Evolutionary conservation across 2,329 filamentous ascomycete genomes (phyloP), one percentile per base, ranked within the genome.

Genomic region (Cordyceps cateniannulata): DNA sequence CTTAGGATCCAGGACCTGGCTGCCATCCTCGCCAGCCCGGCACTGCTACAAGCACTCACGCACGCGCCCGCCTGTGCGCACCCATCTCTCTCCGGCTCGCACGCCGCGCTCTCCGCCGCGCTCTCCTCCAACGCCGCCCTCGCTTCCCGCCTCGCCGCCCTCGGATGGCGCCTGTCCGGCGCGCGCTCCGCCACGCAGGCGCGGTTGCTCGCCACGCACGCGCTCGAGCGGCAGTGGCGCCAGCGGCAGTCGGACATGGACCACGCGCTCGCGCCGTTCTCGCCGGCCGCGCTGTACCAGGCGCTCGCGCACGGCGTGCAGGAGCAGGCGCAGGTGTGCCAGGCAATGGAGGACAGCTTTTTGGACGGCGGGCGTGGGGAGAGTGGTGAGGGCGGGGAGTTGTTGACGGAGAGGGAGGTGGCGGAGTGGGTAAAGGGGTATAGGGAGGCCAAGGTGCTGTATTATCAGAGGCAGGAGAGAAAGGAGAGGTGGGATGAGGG

Each of bases 401-500:
- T 57, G 44, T 89, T 88, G 3, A 86, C 83, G 25, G 93, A 96
- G 76, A 85, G 90, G 69, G 95, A 98, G 75, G 86, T 89, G 27
- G 79, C 81, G 2, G 93, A 98, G 63, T 98, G 95, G 86, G 85
- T 96, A 22, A 82, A 87, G 68, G 79, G 89, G 68, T 89, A 96
- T 65, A 82, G 91, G 66, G 92, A 93, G 67, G 90, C 89, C 10
- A 90, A 87, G 70, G 89, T 89, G 67, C 77, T 89, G 61, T 87
- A 88, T 63, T 96, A 95, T 69, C 78, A 93, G 59, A 82, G 95
- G 62, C 86, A 88, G 69, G 95, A 98, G 77, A 84, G 91, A 66
- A 96, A 93, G 74, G 89, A 92, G 69, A 83, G 95, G 67, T 98
- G 95, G 95, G 95, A 98, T 72, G 93, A 98, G 75, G 92, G 93